A percentile compares a stretch with the other conserved stretches of the same genome.
Conservation (phyloP, 2,329 filamentous ascomycete genomes). For the Botryotinia globosa region DNA sequence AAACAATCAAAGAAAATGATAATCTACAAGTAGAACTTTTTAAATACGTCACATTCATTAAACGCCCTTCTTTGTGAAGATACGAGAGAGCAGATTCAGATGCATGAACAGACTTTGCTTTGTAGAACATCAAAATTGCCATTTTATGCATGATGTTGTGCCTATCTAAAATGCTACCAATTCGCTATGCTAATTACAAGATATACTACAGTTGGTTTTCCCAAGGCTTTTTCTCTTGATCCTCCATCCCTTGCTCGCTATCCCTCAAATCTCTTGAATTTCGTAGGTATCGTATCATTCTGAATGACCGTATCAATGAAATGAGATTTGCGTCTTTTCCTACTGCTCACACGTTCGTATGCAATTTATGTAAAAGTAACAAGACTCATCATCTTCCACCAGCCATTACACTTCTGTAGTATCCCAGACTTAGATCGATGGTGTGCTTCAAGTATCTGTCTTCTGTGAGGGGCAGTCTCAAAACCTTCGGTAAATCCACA, state of each 20-base stretch:
- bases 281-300: constrained; percentile 26
- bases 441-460: constrained; percentile 70
- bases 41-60: neutral
- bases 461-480: constrained; percentile 66
- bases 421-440: constrained; percentile 64
- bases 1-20: neutral
- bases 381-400: constrained; percentile 27
- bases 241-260: constrained; percentile 33
- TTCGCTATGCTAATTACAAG: constrained; percentile 30
- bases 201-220: constrained; percentile 24
- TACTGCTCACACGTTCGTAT: neutral
- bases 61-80: neutral
- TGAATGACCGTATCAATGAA: constrained; percentile 7
- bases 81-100: neutral
- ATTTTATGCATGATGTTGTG: constrained; percentile 21
- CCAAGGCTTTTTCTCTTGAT: constrained; percentile 27
- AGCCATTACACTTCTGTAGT: constrained; percentile 49
- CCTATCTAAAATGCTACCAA: constrained; percentile 21
- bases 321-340: neutral
- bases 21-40: neutral
- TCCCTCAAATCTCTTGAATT: constrained; percentile 16
- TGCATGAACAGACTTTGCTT: neutral
- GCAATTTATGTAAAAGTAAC: constrained; percentile 4
- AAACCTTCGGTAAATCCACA: constrained; percentile 47
- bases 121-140: constrained; percentile 19